Percentiles rank a stretch among this genome's conserved stretches.
Evolutionary conservation across 805 yeast genomes (phyloP).

Genomic region (Wickerhamomyces sydowiorum): DNA sequence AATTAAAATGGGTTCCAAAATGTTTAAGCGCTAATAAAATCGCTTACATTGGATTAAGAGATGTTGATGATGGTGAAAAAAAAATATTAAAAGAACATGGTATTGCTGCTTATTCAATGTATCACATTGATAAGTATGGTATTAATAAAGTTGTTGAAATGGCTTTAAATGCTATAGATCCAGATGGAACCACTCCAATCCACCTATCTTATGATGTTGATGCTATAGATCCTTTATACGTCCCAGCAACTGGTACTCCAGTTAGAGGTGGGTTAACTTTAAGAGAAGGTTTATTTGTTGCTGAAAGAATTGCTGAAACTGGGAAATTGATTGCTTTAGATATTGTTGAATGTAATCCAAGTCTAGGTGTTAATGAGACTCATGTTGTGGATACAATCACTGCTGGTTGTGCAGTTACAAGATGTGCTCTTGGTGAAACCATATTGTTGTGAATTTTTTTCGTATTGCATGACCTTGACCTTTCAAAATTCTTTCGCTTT

Average conservation of each 20-base stretch:
- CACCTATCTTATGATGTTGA: constrained; percentile 95
- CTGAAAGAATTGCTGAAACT: constrained; percentile 86
- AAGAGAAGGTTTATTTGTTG: constrained; percentile 89
- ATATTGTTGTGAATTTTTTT: too few species aligned
- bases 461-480: too few species aligned
- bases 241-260: constrained; percentile 97
- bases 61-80: constrained; percentile 85
- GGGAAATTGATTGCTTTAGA: constrained; percentile 88
- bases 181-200: constrained; percentile 63
- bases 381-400: constrained; percentile 81
- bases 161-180: constrained; percentile 80
- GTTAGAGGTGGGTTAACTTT: constrained; percentile 94
- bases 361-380: constrained; percentile 68
- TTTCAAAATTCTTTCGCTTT: too few species aligned
- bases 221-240: constrained; percentile 90
- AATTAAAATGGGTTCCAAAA: constrained; percentile 76
- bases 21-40: constrained; percentile 61
- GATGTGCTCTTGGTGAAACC: constrained; percentile 94
- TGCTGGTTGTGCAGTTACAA: constrained; percentile 85
- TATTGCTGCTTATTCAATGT: constrained; percentile 89
- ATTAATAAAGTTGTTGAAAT: constrained; percentile 85
- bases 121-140: constrained; percentile 92
- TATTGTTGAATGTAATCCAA: constrained; percentile 91
- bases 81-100: constrained; percentile 60
- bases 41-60: constrained; percentile 92